phyloP scores from a whole-genome alignment of 495 filamentous ascomycete genomes.

The Penicillium chermesinum region DNA sequence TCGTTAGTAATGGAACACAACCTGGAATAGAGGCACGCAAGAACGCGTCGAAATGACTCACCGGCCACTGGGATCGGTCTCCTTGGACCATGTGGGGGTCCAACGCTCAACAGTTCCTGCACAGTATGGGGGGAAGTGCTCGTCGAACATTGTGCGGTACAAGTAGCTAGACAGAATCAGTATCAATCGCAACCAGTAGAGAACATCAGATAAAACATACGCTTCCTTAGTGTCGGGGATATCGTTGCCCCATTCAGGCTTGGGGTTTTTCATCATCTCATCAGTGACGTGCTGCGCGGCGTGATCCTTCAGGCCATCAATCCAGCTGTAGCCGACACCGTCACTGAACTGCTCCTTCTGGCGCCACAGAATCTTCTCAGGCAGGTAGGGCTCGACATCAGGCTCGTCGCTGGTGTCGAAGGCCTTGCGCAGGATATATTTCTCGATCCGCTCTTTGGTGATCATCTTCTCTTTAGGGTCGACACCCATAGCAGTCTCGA shows the following conservation, averaged over 20 bases:
- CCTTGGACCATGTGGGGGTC: slow-evolving; percentile 97
- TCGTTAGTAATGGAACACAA: slow-evolving; percentile 16
- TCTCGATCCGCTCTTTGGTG: slow-evolving; percentile 84
- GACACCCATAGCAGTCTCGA: slow-evolving; percentile 84
- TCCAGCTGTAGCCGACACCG: slow-evolving; percentile 98
- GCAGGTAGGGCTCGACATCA: slow-evolving; percentile 73
- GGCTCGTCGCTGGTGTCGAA: slow-evolving; percentile 91
- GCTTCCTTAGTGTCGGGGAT: slow-evolving; percentile 95
- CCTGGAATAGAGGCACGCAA: not conserved
- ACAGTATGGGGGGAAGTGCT: slow-evolving; percentile 90
- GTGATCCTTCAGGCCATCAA: slow-evolving; percentile 91
- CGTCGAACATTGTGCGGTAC: slow-evolving; percentile 98
- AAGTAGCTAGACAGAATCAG: slow-evolving; percentile 63
- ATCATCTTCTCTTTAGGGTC: slow-evolving; percentile 96
- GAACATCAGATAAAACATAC: slow-evolving; percentile 42
- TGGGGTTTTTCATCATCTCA: slow-evolving; percentile 95
- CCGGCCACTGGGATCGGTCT: slow-evolving; percentile 91
- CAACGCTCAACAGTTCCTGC: slow-evolving; percentile 92
- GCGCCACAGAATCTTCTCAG: slow-evolving; percentile 90
- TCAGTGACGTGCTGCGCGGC: slow-evolving; percentile 85
- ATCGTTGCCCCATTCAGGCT: slow-evolving; percentile 88
- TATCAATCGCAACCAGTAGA: slow-evolving; percentile 1
- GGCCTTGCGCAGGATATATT: slow-evolving; percentile 94
- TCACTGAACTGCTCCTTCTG: slow-evolving; percentile 99
- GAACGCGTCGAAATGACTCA: slow-evolving; percentile 37